These are phyloP conservation scores for Arabidopsis hybrid DNA, from an alignment of 441 rosid genomes.

Conservation along the genomic window DNA sequence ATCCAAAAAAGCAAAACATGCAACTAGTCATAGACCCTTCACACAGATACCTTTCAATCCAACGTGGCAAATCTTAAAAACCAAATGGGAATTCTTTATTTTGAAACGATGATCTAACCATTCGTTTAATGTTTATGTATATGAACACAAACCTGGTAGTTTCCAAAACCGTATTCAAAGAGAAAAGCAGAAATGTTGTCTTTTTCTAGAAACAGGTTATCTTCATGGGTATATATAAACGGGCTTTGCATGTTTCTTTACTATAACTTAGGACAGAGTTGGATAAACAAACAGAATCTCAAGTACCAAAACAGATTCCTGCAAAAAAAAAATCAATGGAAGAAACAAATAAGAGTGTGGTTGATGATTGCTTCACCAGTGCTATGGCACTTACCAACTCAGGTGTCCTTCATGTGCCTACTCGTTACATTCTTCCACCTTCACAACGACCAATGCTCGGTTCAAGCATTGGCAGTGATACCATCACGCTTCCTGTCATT, in stretches of 20 bases:
- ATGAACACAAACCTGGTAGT: conserved; percentile 35
- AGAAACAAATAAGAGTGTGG: conserved; percentile 18
- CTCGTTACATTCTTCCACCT: conserved; percentile 46
- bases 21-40: conserved; percentile 39
- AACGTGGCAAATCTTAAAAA: conserved; percentile 12
- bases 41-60: conserved; percentile 37
- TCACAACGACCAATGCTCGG: conserved; percentile 41
- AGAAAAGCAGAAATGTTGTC: conserved; percentile 7
- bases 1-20: conserved; percentile 31
- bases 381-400: conserved; percentile 41
- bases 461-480: background rate
- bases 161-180: conserved; percentile 33
- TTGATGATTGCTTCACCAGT: conserved; percentile 32
- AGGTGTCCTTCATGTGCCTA: conserved; percentile 33
- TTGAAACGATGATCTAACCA: conserved; percentile 11
- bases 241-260: conserved; percentile 21
- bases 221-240: conserved; percentile 28
- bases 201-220: background rate
- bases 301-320: conserved; percentile 11
- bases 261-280: conserved; percentile 4
- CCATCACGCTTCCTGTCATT: conserved; percentile 40
- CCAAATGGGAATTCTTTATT: conserved; percentile 25
- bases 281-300: background rate
- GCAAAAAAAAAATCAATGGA: conserved; percentile 31
- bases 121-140: conserved; percentile 27